Evolutionary conservation across 495 filamentous ascomycete genomes (phyloP).

Genomic region (Daldinia grandis): DNA sequence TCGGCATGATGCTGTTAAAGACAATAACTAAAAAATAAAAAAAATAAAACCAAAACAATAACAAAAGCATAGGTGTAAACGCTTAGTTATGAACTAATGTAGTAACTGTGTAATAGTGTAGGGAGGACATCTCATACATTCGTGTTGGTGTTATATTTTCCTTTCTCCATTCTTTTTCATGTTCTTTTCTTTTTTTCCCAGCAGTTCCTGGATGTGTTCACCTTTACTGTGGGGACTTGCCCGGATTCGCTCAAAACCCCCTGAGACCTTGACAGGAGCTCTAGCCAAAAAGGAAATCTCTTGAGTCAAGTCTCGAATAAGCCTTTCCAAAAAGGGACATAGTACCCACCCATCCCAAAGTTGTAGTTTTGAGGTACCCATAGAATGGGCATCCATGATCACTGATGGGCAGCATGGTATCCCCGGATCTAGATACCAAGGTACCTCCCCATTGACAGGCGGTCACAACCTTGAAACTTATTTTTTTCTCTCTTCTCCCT

Average conservation of each 20-base stretch:
- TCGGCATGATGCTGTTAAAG: background rate
- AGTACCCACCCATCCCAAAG: conserved; percentile 14
- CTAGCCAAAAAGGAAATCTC: conserved; percentile 40
- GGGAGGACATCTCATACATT: background rate
- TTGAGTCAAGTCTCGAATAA: conserved; percentile 34
- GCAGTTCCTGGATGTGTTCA: conserved; percentile 11
- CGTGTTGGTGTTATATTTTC: background rate
- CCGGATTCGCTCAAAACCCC: conserved; percentile 31
- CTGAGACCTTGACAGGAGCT: conserved; percentile 33
- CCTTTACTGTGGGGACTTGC: conserved; percentile 25
- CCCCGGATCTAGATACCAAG: conserved; percentile 36
- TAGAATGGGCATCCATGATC: conserved; percentile 16
- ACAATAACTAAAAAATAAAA: background rate
- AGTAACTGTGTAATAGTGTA: background rate
- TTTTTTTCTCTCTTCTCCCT: conserved; percentile 4
- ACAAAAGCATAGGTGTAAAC: background rate
- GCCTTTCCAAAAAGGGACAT: conserved; percentile 22
- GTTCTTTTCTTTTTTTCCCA: background rate
- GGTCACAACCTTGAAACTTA: background rate
- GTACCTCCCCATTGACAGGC: conserved; percentile 19
- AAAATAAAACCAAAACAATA: background rate
- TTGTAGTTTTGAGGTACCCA: conserved; percentile 31
- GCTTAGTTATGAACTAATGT: background rate
- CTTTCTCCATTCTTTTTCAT: conserved; percentile 2
- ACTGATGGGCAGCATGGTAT: conserved; percentile 40